A percentile compares a stretch with the other conserved stretches of the same genome.
These are phyloP conservation scores for Syzygium oleosum DNA, from an alignment of 345 rosid species.

Conservation along the genomic window DNA sequence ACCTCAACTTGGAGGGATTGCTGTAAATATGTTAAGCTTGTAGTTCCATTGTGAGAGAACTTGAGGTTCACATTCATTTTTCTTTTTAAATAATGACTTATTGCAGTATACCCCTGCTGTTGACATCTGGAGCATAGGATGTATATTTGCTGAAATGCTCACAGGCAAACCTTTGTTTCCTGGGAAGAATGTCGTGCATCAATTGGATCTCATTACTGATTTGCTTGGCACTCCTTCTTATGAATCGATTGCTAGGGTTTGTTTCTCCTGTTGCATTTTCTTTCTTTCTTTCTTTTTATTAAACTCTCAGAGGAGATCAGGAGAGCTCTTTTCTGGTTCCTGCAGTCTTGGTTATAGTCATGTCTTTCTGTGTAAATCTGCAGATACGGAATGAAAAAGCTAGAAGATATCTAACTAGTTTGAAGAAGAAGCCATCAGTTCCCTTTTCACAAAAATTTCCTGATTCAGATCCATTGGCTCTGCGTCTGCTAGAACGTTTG, in stretches of 20 bases:
- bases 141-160: conserved; percentile 93
- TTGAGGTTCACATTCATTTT: neutral
- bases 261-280: conserved; percentile 8
- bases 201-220: conserved; percentile 90
- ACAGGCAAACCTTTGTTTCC: conserved; percentile 91
- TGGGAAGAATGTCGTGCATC: conserved; percentile 91
- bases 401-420: conserved; percentile 71
- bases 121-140: conserved; percentile 98
- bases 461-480: conserved; percentile 64
- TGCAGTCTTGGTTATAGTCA: conserved; percentile 53
- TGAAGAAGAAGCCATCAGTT: conserved; percentile 59
- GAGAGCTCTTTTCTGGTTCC: neutral
- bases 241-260: conserved; percentile 72
- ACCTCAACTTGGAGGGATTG: neutral
- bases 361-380: conserved; percentile 11
- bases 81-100: neutral
- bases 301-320: neutral
- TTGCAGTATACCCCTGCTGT: conserved; percentile 97
- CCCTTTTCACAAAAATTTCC: conserved; percentile 58
- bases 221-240: conserved; percentile 90
- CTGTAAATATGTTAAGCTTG: neutral
- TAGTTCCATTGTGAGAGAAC: neutral
- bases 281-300: neutral
- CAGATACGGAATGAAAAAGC: conserved; percentile 97
- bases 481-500: conserved; percentile 68